phyloP scores from a whole-genome alignment of 2,329 filamentous ascomycete genomes.

The Chaetomium sp. region DNA sequence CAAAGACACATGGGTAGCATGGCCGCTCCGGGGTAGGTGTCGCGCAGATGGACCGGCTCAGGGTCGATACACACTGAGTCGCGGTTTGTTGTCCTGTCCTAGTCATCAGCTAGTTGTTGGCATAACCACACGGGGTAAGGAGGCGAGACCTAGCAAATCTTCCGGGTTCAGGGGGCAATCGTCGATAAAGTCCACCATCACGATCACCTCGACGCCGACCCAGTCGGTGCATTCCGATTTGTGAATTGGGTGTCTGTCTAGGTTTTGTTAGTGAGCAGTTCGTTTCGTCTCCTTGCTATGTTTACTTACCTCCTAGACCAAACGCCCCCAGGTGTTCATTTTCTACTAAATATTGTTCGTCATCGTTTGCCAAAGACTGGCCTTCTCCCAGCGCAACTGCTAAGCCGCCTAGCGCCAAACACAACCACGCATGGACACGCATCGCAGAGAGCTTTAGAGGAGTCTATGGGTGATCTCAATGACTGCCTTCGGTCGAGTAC shows the following conservation, averaged over 20 bases:
- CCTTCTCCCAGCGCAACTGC: constrained; percentile 13
- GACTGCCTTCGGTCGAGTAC: no score
- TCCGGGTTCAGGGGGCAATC: constrained; percentile 16
- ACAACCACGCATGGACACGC: neutral
- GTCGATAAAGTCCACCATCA: constrained; percentile 27
- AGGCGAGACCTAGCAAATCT: no score
- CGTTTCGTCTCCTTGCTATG: neutral
- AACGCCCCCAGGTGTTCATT: neutral
- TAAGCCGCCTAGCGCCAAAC: constrained; percentile 18
- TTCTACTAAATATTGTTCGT: neutral
- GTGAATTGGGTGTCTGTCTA: neutral
- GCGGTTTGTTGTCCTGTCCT: constrained; percentile 19
- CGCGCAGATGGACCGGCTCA: constrained; percentile 27
- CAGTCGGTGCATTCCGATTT: constrained; percentile 16
- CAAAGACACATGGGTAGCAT: constrained; percentile 28
- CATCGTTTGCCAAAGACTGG: constrained; percentile 5
- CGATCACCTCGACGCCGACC: constrained; percentile 30
- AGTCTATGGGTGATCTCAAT: no score
- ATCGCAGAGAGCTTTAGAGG: no score
- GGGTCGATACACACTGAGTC: constrained; percentile 20
- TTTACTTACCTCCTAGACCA: neutral
- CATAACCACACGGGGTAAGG: neutral
- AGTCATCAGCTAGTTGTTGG: neutral
- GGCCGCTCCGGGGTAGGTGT: constrained; percentile 23
- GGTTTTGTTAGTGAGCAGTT: neutral